Evolutionary conservation across 257 asterid genomes (phyloP), one percentile per base, ranked within the genome.

Genomic region (Thymus mandschuricus): DNA sequence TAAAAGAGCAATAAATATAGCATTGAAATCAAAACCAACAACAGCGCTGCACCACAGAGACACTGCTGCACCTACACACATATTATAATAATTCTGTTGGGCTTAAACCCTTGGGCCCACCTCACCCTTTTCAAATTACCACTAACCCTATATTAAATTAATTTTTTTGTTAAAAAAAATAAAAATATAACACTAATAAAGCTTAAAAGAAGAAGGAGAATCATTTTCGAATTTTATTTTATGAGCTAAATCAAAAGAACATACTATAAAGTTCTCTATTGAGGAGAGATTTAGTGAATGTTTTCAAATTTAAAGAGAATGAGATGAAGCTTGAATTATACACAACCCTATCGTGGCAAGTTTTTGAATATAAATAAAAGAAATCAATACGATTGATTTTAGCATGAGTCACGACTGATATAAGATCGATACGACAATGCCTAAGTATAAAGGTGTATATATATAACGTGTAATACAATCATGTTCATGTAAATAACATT

Each of bases 11-110:
- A 31, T 76, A 3, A 72, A 69, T 69, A 64, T 69, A 64, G 74
- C 83, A 79, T 74, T 74, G 58, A 79, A 64, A 69, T 64, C 70
- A 69, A 73, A 68, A 51, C 78, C 71, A 54, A 72, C 70, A 60
- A 59, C 66, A 50, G 27, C 54, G 64, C 72, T 30, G 58, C 45
- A 27, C 12, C 60, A 59, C 60, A 64, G 1, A 64, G 29, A 64
- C 56, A 41, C 79, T 67, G 75, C 64, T 61, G 52, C 66, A 70
- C 67, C 68, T 10, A 28, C 68, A 35, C 66, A 30, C 72, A 52
- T 11, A 64, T 8, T 59, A 46, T 10, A 35, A 33, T 35, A 65
- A 7, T 50, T 2, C 44, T 12, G 41, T 49, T 61, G 15, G 46
- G 15, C n/a, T 44, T 58, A 46, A 60, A 52, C 41, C 7, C 21